Base-by-base conservation (phyloP, 148 eudicot species). In the Drosera capensis region DNA sequence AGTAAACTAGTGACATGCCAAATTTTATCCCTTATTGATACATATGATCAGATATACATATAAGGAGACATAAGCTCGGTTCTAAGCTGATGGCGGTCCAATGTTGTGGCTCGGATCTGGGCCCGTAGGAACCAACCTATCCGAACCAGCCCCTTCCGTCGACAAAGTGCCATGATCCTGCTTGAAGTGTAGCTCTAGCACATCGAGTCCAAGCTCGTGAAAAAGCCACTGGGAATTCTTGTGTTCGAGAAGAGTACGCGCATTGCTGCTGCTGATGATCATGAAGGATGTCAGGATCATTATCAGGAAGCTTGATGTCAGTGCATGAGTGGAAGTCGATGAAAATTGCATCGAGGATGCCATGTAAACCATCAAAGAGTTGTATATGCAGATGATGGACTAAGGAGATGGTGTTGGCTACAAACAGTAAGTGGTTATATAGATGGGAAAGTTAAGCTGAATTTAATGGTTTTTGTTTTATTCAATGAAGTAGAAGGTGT, bases 121-220 rank as follows among this genome's bases (percentile, higher is more conserved):
- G 8, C 68, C 68, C 3, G 58, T 63, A 2, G 68, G 68, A 2
- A 63, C 30, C 8, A 58, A 25, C 23, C 68, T 51, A 0, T 64
- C 68, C 1, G 59, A 37, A 20, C 63, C 68, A 3, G 58, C 51
- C 21, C 45, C 58, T 14, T 52, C 20, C 20, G 16, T 46, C 49
- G 39, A 48, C 8, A 52, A 30, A 2, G n/a, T 13, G 0, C 52
- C 48, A 0, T 51, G 63, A 2, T 64, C 45, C 19, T 46, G 35
- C 52, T 58, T 53, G 41, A 37, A 64, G 8, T 52, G 51, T 12
- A 64, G 53, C n/a, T n/a, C n/a, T 9, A 64, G 53, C 2, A 51
- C 61, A 41, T 64, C 63, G 28, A 58, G 58, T 14, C 64, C 68
- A 26, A 64, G 59, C 46, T 64, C 64, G 43, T 58, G 63, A 25